Conservation (phyloP, 306 rosid genomes). For the Glycyrrhiza uralensis region DNA sequence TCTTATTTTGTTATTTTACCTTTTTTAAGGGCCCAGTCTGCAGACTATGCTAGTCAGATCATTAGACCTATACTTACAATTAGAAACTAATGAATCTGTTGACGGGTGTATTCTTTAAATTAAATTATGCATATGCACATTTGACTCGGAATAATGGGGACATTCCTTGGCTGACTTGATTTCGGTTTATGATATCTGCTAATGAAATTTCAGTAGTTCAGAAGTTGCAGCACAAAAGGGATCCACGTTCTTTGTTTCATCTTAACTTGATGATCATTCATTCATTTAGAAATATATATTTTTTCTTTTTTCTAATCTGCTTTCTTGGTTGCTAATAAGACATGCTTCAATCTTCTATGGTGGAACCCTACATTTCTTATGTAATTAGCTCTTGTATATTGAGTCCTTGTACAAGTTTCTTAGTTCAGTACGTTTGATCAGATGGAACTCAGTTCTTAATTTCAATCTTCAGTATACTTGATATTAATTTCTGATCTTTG, state of each 20-base stretch:
- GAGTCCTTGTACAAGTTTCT: background rate
- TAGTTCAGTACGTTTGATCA: background rate
- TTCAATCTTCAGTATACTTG: background rate
- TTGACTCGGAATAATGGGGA: background rate
- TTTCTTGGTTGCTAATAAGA: background rate
- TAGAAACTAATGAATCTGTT: background rate
- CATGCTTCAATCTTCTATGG: background rate
- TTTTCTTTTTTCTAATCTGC: background rate
- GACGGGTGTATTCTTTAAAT: background rate
- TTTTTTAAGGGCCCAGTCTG: background rate
- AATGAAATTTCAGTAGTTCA: slow-evolving; percentile 5
- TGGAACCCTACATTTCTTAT: background rate
- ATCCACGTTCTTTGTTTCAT: background rate
- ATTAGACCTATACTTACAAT: background rate
- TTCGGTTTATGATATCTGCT: background rate
- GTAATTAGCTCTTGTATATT: background rate
- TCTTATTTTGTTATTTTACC: background rate
- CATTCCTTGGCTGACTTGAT: background rate
- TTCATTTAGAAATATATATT: background rate
- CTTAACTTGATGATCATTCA: background rate
- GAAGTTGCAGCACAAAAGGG: background rate
- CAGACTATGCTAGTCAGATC: background rate
- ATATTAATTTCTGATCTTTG: background rate
- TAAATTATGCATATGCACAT: background rate
- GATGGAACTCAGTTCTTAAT: background rate